These are phyloP conservation scores for Plasmodium chabaudi DNA, from an alignment of 169 alveolate genomes.

Conservation along the genomic window DNA sequence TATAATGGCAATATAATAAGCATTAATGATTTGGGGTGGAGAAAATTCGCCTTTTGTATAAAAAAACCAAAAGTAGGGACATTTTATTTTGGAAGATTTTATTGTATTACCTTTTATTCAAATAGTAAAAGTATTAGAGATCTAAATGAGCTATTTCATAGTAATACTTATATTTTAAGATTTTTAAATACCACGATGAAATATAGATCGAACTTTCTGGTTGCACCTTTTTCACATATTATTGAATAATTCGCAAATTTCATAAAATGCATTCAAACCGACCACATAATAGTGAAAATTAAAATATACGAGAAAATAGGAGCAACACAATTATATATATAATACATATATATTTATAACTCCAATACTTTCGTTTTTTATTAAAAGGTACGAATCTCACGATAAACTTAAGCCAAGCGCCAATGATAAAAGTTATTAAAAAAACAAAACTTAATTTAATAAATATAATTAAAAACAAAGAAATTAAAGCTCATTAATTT, in stretches of 20 bases:
- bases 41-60: constrained; percentile 78
- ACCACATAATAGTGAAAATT: constrained; percentile 23
- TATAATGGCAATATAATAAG: constrained; percentile 73
- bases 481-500: constrained; percentile 72
- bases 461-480: constrained; percentile 26
- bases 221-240: constrained; percentile 84
- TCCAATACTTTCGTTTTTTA: too few relatives aligned
- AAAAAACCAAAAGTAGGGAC: constrained; percentile 86
- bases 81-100: constrained; percentile 86
- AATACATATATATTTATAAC: too few relatives aligned
- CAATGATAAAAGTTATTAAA: too few relatives aligned
- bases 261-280: constrained; percentile 29
- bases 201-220: constrained; percentile 84
- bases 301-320: constrained; percentile 10
- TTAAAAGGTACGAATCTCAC: too few relatives aligned
- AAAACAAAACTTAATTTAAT: too few relatives aligned
- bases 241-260: constrained; percentile 37
- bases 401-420: too few relatives aligned
- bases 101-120: constrained; percentile 84
- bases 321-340: too few relatives aligned
- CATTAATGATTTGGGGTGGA: constrained; percentile 76
- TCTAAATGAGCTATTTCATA: constrained; percentile 82
- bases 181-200: constrained; percentile 84
- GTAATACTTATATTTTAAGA: constrained; percentile 82
- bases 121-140: constrained; percentile 83